Evolutionary conservation across 2,329 filamentous ascomycete genomes (phyloP).

Genomic region (Cryoendolithus antarcticus): DNA sequence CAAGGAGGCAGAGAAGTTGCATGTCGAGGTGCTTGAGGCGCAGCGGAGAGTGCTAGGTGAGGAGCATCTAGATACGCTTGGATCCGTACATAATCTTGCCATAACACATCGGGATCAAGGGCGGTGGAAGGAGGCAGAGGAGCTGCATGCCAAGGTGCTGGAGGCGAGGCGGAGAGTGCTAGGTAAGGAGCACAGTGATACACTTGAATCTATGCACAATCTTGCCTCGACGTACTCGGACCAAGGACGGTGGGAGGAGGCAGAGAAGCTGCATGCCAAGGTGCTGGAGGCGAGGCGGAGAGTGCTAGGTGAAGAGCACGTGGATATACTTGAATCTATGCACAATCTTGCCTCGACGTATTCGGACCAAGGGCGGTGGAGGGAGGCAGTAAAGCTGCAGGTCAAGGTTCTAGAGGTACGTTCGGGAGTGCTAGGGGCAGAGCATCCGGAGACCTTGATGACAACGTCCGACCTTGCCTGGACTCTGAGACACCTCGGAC

Average conservation of each 20-base stretch:
- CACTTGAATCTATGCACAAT: constrained; percentile 3
- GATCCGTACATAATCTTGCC: constrained; percentile 5
- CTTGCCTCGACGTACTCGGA: constrained; percentile 5
- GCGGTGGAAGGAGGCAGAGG: constrained; percentile 3
- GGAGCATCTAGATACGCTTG: constrained; percentile 7
- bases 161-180: constrained; percentile 4
- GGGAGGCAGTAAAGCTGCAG: constrained; percentile 5
- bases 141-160: constrained; percentile 6
- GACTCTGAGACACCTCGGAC: not conserved
- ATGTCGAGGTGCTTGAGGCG: constrained; percentile 3
- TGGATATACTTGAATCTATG: not conserved
- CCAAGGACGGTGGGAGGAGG: constrained; percentile 6
- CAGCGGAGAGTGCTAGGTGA: constrained; percentile 4
- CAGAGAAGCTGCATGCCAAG: constrained; percentile 1
- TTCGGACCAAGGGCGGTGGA: constrained; percentile 2
- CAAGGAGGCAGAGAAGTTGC: constrained; percentile 4
- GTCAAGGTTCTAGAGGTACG: not conserved
- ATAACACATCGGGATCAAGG: not conserved
- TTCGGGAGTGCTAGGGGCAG: not conserved
- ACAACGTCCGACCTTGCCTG: constrained; percentile 6
- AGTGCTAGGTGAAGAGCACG: not conserved
- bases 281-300: not conserved
- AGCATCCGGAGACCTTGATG: not conserved
- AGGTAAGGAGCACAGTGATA: constrained; percentile 5
- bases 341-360: constrained; percentile 2